phyloP scores from a whole-genome alignment of 805 yeast species.

The Ogataea parapolymorpha region DNA sequence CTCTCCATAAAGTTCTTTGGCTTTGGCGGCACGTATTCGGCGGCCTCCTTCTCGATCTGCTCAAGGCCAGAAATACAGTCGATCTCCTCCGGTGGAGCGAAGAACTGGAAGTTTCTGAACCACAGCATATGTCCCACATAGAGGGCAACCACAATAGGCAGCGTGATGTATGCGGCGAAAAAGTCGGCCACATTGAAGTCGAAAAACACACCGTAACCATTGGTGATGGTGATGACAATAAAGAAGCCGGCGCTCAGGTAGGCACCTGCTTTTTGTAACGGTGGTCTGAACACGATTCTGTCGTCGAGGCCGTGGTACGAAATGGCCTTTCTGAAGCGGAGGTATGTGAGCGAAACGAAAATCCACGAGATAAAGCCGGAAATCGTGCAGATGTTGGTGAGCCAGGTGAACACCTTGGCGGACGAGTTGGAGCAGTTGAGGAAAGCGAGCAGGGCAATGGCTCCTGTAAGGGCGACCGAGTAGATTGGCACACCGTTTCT shows the following conservation, averaged over 20 bases:
- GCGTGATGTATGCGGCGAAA: slow-evolving; percentile 63
- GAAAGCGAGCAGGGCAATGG: slow-evolving; percentile 54
- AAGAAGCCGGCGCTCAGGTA: slow-evolving; percentile 45
- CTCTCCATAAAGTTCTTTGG: slow-evolving; percentile 42
- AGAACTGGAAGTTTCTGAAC: slow-evolving; percentile 43
- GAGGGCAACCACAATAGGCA: slow-evolving; percentile 51
- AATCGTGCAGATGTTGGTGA: slow-evolving; percentile 61
- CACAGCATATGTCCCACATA: slow-evolving; percentile 57
- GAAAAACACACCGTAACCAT: slow-evolving; percentile 63
- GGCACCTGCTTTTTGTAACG: slow-evolving; percentile 56
- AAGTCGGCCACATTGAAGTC: slow-evolving; percentile 50
- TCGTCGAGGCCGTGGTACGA: slow-evolving; percentile 46
- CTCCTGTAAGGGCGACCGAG: slow-evolving; percentile 49
- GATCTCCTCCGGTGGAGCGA: slow-evolving; percentile 52
- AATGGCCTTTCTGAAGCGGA: slow-evolving; percentile 66
- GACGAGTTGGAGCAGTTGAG: slow-evolving; percentile 62
- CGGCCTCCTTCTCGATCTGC: slow-evolving; percentile 53
- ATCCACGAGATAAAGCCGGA: slow-evolving; percentile 70
- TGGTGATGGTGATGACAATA: slow-evolving; percentile 44
- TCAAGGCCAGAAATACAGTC: slow-evolving; percentile 63
- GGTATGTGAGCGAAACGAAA: slow-evolving; percentile 48
- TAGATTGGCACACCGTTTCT: slow-evolving; percentile 65
- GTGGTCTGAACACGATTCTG: slow-evolving; percentile 55
- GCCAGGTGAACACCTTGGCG: slow-evolving; percentile 62
- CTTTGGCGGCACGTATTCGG: slow-evolving; percentile 27